Percentiles rank a stretch among this genome's conserved stretches.
phyloP scores from a whole-genome alignment of 1,284 basidiomycete genomes.

The Pseudozyma pruni region DNA sequence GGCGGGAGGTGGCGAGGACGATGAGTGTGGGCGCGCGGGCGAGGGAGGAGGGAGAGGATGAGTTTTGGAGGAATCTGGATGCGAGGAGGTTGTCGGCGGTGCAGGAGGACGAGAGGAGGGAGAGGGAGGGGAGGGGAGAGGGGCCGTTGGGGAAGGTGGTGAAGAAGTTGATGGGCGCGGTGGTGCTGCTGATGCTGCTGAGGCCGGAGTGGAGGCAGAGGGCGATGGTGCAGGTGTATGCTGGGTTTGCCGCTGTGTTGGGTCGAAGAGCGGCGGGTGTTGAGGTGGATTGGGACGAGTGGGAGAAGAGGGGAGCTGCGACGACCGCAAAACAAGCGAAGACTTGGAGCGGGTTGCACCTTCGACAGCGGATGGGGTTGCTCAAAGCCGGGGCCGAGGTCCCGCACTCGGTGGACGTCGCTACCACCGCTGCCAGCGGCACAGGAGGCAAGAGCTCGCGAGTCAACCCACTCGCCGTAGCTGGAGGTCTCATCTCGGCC shows the following conservation, averaged over 20 bases:
- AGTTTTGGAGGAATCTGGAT: conserved; percentile 38
- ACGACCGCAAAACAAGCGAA: not conserved
- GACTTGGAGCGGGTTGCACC: conserved; percentile 32
- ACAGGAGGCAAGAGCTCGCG: conserved; percentile 1
- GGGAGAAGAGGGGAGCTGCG: conserved; percentile 11
- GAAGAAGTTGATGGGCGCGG: conserved; percentile 16
- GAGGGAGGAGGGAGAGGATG: conserved; percentile 20
- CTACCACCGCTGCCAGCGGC: conserved; percentile 1
- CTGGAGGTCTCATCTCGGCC: conserved; percentile 29
- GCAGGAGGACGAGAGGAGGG: not conserved
- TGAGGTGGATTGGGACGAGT: conserved; percentile 33
- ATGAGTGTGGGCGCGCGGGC: conserved; percentile 15
- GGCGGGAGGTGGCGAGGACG: conserved; percentile 15
- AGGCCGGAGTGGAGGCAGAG: conserved; percentile 33
- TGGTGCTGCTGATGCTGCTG: conserved; percentile 23
- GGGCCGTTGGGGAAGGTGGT: not conserved
- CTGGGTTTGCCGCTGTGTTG: not conserved
- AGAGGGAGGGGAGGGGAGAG: not conserved
- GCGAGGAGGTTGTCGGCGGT: conserved; percentile 10
- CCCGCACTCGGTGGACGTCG: not conserved
- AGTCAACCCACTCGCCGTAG: conserved; percentile 29
- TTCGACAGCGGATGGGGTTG: conserved; percentile 26
- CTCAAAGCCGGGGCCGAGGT: not conserved
- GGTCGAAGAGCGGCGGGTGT: not conserved
- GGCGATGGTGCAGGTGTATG: conserved; percentile 17